phyloP scores from a whole-genome alignment of 2,329 filamentous ascomycete species.

The Lanzia echinophila region DNA sequence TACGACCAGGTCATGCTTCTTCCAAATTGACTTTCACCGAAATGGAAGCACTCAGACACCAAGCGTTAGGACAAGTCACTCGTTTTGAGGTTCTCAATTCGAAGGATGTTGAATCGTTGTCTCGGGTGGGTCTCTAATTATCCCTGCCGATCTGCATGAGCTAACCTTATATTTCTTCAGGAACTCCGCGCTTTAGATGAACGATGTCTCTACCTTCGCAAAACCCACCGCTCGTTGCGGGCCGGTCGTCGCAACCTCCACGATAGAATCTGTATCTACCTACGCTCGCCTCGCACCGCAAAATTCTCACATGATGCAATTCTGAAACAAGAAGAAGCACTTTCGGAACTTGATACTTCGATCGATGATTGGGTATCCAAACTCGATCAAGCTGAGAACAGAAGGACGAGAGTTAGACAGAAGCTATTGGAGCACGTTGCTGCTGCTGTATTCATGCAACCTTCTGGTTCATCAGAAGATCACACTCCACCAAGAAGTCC shows the following conservation, averaged over 20 bases:
- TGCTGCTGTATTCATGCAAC: constrained; percentile 50
- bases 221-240: constrained; percentile 67
- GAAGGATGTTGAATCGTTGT: constrained; percentile 58
- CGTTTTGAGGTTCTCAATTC: constrained; percentile 58
- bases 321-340: constrained; percentile 72
- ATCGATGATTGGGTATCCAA: constrained; percentile 78
- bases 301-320: constrained; percentile 70
- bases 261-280: constrained; percentile 68
- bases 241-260: constrained; percentile 73
- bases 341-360: constrained; percentile 67
- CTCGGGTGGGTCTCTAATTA: constrained; percentile 42
- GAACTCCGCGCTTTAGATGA: constrained; percentile 73
- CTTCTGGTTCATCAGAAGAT: constrained; percentile 16
- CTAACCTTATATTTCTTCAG: constrained; percentile 32
- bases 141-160: not conserved
- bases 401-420: constrained; percentile 66
- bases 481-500: constrained; percentile 35
- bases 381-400: constrained; percentile 73
- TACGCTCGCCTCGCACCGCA: constrained; percentile 62
- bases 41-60: constrained; percentile 46
- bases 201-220: constrained; percentile 69
- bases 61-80: constrained; percentile 55
- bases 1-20: constrained; percentile 45
- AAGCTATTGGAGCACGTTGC: constrained; percentile 78
- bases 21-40: constrained; percentile 43